Evolutionary conservation across 768 basidiomycete genomes (phyloP).

Genomic region (Podaxis rugospora): DNA sequence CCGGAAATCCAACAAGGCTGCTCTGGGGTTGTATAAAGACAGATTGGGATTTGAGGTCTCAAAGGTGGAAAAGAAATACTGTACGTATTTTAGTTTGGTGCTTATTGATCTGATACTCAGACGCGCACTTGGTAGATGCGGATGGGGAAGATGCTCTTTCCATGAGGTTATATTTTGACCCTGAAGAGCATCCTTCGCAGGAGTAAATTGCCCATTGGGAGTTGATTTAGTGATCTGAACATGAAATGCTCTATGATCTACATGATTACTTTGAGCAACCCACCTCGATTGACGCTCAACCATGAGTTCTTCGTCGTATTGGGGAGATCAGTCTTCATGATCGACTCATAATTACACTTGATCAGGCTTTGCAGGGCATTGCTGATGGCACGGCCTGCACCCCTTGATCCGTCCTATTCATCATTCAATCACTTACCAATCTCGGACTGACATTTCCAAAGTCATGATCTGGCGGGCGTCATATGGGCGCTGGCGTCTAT

Average conservation of each 20-base stretch:
- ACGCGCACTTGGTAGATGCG: constrained; percentile 50
- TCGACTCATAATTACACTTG: too few relatives aligned
- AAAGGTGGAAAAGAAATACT: constrained; percentile 85
- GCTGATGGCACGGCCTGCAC: neutral
- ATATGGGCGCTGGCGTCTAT: neutral
- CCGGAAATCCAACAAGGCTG: constrained; percentile 91
- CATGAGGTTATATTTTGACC: constrained; percentile 52
- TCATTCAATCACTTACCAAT: neutral
- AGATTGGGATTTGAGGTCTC: constrained; percentile 86
- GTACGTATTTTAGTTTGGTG: constrained; percentile 41
- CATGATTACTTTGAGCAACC: neutral
- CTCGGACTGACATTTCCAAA: neutral
- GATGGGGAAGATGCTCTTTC: constrained; percentile 87
- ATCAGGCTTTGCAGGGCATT: neutral
- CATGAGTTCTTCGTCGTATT: too few relatives aligned
- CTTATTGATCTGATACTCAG: constrained; percentile 1
- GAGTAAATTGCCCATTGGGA: neutral
- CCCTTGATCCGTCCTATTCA: neutral
- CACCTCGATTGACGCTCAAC: neutral
- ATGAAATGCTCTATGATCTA: neutral
- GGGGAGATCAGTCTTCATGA: too few relatives aligned
- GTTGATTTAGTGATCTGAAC: neutral
- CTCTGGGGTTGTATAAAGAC: constrained; percentile 83
- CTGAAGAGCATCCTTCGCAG: neutral
- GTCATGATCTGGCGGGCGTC: neutral